Conservation (phyloP, 2,329 filamentous ascomycete genomes). For the Aspergillus fumigatiaffinis region DNA sequence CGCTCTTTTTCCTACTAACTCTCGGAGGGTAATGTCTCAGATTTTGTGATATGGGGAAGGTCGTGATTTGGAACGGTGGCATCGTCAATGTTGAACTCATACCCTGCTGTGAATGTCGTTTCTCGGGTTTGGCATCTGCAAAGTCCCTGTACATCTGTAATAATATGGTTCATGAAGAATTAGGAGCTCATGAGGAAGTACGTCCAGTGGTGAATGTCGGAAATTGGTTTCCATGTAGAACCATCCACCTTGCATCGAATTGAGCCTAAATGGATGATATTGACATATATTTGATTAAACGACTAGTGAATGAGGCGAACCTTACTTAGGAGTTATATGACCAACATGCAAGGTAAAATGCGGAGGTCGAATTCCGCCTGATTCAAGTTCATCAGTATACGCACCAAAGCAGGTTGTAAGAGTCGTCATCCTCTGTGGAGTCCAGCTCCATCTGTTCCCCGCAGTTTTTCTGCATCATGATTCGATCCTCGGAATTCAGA, state of each 20-base stretch:
- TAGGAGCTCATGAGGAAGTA: background rate
- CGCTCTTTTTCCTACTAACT: background rate
- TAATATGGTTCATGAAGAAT: background rate
- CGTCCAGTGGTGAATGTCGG: background rate
- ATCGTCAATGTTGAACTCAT: background rate
- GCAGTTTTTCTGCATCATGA: background rate
- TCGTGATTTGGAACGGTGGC: background rate
- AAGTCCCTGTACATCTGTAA: constrained; percentile 5
- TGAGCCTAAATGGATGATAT: background rate
- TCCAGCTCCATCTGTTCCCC: background rate
- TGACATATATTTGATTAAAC: background rate
- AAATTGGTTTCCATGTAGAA: background rate
- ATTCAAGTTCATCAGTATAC: background rate
- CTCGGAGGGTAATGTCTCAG: background rate
- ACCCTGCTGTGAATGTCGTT: background rate
- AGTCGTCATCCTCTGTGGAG: background rate
- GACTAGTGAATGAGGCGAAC: background rate
- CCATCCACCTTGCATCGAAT: background rate
- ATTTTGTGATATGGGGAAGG: background rate
- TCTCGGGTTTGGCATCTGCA: background rate
- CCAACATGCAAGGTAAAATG: background rate
- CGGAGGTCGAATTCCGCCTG: constrained; percentile 3
- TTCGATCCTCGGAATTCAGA: constrained; percentile 1
- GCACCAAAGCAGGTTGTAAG: background rate
- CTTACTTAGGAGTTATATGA: background rate